Percentiles rank a stretch among this genome's conserved stretches.
Evolutionary conservation across 1,284 basidiomycete species (phyloP).

Genomic region (Exobasidium cylindrosporum): DNA sequence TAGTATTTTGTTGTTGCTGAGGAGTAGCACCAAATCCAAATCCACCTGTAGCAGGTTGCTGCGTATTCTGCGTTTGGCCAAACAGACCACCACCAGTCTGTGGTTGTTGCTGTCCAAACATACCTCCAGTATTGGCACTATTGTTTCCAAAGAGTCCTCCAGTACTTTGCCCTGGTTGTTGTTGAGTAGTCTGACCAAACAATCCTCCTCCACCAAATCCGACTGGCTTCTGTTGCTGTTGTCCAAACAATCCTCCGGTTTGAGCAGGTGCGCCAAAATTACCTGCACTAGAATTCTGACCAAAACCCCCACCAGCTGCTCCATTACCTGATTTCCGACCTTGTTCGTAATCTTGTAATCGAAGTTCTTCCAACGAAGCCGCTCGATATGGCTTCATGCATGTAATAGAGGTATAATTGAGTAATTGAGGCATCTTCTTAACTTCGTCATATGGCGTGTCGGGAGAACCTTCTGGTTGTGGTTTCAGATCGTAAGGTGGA

Average conservation of each 20-base stretch:
- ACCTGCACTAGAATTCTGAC: background rate
- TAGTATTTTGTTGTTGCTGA: background rate
- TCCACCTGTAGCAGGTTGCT: slow-evolving; percentile 31
- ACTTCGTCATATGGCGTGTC: slow-evolving; percentile 3
- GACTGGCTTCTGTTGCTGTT: slow-evolving; percentile 10
- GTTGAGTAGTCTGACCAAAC: slow-evolving; percentile 12
- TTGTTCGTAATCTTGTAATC: slow-evolving; percentile 24
- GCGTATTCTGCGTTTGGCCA: slow-evolving; percentile 44
- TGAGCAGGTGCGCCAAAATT: slow-evolving; percentile 15
- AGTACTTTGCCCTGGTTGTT: slow-evolving; percentile 32
- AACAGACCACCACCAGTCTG: slow-evolving; percentile 47
- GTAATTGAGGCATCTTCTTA: background rate
- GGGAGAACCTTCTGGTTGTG: background rate
- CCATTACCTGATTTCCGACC: slow-evolving; percentile 18
- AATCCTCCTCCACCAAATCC: slow-evolving; percentile 8
- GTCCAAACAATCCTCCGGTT: slow-evolving; percentile 6
- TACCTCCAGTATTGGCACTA: slow-evolving; percentile 25
- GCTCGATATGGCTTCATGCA: slow-evolving; percentile 19
- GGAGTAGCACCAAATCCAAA: slow-evolving; percentile 33
- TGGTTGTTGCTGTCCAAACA: slow-evolving; percentile 47
- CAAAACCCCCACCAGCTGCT: slow-evolving; percentile 4
- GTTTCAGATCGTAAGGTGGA: slow-evolving; percentile 14
- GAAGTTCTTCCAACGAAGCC: slow-evolving; percentile 22
- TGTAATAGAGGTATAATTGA: slow-evolving; percentile 17
- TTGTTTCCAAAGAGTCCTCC: slow-evolving; percentile 50